Percentiles rank a stretch among this genome's conserved stretches.
Conservation (phyloP, 2,329 filamentous ascomycete species). For the Lachnellula willkommii region DNA sequence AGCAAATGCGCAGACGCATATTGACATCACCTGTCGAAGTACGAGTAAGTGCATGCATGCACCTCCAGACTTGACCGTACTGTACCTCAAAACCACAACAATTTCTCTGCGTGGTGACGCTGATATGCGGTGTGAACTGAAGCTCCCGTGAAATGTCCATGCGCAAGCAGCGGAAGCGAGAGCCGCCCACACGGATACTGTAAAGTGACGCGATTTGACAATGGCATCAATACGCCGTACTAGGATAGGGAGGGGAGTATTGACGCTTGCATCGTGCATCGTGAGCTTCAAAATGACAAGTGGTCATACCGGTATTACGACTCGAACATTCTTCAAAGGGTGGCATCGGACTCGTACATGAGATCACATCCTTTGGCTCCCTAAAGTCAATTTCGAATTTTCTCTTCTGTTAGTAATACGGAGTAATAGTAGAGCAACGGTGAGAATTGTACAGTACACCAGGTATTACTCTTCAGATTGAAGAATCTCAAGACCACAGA, state of each 20-base stretch:
- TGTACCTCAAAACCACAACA: slow-evolving; percentile 7
- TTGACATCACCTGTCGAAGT: slow-evolving; percentile 21
- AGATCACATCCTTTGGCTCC: neutral
- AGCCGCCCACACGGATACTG: slow-evolving; percentile 31
- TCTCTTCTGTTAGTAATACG: neutral
- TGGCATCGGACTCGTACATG: neutral
- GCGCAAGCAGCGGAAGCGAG: neutral
- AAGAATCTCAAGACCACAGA: neutral
- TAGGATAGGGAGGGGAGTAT: neutral
- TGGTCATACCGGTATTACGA: neutral
- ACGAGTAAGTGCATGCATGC: slow-evolving; percentile 1
- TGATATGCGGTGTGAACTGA: slow-evolving; percentile 4
- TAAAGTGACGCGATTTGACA: slow-evolving; percentile 16
- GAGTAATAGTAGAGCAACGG: neutral
- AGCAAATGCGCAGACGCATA: slow-evolving; percentile 17
- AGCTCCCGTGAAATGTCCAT: slow-evolving; percentile 4
- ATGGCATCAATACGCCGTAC: neutral
- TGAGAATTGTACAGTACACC: too few relatives aligned
- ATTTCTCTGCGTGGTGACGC: slow-evolving; percentile 11
- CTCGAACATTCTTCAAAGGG: neutral
- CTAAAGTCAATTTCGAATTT: neutral
- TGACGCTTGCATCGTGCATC: slow-evolving; percentile 6
- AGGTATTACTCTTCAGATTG: neutral
- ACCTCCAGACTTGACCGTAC: neutral
- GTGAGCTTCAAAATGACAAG: slow-evolving; percentile 1